These are phyloP conservation scores for Pelargonium australe DNA, from an alignment of 441 rosid species.

Conservation along the genomic window DNA sequence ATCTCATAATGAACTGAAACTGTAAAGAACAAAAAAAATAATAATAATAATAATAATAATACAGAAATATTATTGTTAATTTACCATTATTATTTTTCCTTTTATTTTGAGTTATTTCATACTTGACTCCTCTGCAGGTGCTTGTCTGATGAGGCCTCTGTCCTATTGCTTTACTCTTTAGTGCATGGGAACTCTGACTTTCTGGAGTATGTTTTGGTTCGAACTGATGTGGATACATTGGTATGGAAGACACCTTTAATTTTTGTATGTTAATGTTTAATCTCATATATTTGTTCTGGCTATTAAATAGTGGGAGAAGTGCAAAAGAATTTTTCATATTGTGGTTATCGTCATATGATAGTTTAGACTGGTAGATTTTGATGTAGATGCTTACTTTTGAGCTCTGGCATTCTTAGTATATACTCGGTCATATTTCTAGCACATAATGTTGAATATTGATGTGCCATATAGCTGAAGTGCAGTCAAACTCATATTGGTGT, in stretches of 20 bases:
- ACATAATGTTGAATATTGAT: slow-evolving; percentile 13
- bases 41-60: background rate
- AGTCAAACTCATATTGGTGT: slow-evolving; percentile 17
- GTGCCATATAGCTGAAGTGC: slow-evolving; percentile 3
- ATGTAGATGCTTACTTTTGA: background rate
- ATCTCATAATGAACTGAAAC: background rate
- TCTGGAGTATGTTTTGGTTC: slow-evolving; percentile 92
- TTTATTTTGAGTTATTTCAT: slow-evolving; percentile 14
- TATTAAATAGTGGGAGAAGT: background rate
- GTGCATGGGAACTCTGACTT: slow-evolving; percentile 92
- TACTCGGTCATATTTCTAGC: slow-evolving; percentile 12
- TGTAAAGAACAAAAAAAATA: no score
- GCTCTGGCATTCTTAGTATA: background rate
- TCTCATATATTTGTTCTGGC: background rate
- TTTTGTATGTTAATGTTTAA: slow-evolving; percentile 8
- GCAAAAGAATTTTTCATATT: background rate
- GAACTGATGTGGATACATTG: slow-evolving; percentile 94
- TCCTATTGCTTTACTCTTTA: slow-evolving; percentile 82
- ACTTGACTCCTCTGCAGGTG: slow-evolving; percentile 48
- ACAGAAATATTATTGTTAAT: slow-evolving; percentile 1
- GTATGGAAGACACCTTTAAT: slow-evolving; percentile 37
- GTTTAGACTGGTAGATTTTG: background rate
- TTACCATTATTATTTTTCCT: background rate
- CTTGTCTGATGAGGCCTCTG: slow-evolving; percentile 89
- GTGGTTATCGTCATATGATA: background rate